Evolutionary conservation across 345 rosid genomes (phyloP), one percentile per base, ranked within the genome.

Genomic region (Brassica rapa): DNA sequence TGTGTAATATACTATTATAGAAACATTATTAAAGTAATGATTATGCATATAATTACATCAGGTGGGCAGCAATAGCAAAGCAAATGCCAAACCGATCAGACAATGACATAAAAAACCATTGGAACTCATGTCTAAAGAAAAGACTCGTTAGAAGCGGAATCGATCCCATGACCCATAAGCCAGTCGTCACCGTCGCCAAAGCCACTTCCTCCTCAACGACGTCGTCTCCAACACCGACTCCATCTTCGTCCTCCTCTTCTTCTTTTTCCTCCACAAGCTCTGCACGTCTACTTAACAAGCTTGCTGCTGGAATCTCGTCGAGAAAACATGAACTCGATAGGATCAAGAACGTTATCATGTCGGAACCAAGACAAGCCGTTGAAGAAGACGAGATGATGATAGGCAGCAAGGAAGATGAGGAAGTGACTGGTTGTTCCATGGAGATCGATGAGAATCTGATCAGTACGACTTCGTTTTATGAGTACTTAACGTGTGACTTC

Each of bases 11-110:
- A 4, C 5, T 10, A 19, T 21, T 23, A 21, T 57, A 19, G 19
- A 6, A n/a, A 15, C 63, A 11, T 10, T 10, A 24, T 24, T 59
- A 59, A 25, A 32, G 5, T 62, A 15, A 29, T n/a, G 66, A 30
- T 29, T n/a, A 11, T 25, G 67, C 43, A 30, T 27, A 27, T 65
- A 15, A 33, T 41, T 23, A 41, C 59, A 11, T 30, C 4, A 82
- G 84, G 78, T 82, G 84, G 84, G 81, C 84, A 62, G 64, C 75
- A 3, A 82, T 82, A 72, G 82, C 84, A 21, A 78, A 78, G 56
- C 64, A 41, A 39, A 68, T 82, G 74, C 72, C 73, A 1, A 78
- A 74, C 74, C 60, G 84, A 57, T 77, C 84, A 63, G 84, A 82
- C 39, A 82, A 82, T 51, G 84, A 77, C 59, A 77, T 82, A 8